These are phyloP conservation scores for Metarhizium guizhouense DNA, from an alignment of 2,329 filamentous ascomycete genomes.

Conservation along the genomic window DNA sequence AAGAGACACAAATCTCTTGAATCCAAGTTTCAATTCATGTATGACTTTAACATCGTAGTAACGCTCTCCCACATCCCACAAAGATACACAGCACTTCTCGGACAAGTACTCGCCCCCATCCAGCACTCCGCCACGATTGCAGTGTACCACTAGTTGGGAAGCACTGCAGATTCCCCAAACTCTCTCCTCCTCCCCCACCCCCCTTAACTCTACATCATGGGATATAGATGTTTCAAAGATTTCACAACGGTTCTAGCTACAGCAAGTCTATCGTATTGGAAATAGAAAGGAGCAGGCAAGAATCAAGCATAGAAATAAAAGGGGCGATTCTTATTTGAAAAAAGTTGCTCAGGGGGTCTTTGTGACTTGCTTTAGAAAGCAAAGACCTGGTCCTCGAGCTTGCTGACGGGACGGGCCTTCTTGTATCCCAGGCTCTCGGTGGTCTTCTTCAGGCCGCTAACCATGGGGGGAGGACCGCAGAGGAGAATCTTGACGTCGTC, in stretches of 20 bases:
- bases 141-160: not conserved
- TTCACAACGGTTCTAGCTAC: not conserved
- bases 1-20: not conserved
- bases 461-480: conserved; percentile 94
- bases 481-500: conserved; percentile 87
- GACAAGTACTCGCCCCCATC: no score
- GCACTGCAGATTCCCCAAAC: not conserved
- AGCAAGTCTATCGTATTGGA: not conserved
- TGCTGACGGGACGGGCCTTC: conserved; percentile 91
- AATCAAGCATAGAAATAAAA: not conserved
- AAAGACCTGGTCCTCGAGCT: conserved; percentile 96
- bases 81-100: no score
- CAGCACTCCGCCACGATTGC: not conserved
- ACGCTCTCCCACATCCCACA: not conserved
- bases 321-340: not conserved
- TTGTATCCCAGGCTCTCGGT: conserved; percentile 81
- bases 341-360: not conserved
- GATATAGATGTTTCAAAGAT: not conserved
- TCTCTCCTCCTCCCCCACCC: not conserved
- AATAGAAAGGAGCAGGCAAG: not conserved
- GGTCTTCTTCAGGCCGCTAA: conserved; percentile 93
- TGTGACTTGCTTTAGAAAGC: conserved; percentile 52
- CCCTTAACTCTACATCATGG: not conserved
- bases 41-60: not conserved
- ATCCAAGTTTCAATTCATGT: not conserved